phyloP scores from a whole-genome alignment of 2,329 filamentous ascomycete genomes.

The Bipolaris sorokiniana region DNA sequence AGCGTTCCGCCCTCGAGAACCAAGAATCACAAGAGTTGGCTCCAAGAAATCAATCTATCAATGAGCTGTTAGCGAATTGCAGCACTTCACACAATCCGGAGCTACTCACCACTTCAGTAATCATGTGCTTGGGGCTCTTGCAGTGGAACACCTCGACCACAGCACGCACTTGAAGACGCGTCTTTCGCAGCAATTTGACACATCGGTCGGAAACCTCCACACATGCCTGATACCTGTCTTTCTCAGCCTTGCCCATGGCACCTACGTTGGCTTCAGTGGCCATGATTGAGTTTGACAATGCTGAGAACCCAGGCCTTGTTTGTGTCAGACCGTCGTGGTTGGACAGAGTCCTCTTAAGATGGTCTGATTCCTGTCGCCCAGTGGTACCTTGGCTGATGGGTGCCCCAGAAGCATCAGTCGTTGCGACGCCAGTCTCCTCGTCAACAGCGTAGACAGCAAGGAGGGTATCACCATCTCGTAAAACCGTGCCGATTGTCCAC shows the following conservation, averaged over 20 bases:
- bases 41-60: constrained; percentile 81
- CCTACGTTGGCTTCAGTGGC: constrained; percentile 47
- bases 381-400: constrained; percentile 75
- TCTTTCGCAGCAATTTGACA: constrained; percentile 86
- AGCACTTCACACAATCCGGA: constrained; percentile 18
- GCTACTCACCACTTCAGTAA: constrained; percentile 79
- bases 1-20: constrained; percentile 87
- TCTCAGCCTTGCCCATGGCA: constrained; percentile 64
- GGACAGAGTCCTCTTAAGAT: constrained; percentile 70
- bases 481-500: constrained; percentile 95
- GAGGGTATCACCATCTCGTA: constrained; percentile 92
- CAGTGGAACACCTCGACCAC: constrained; percentile 97
- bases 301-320: constrained; percentile 37
- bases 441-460: constrained; percentile 93
- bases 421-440: constrained; percentile 70
- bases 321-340: constrained; percentile 48
- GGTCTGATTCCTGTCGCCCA: constrained; percentile 73
- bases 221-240: constrained; percentile 81
- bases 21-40: constrained; percentile 90
- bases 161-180: constrained; percentile 86
- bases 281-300: constrained; percentile 44
- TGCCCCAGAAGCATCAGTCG: constrained; percentile 57
- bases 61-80: constrained; percentile 31
- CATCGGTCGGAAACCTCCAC: constrained; percentile 83
- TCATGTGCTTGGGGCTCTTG: constrained; percentile 95